Evolutionary conservation across 2,329 filamentous ascomycete species (phyloP).

Genomic region (Ceratocystis lukuohia): DNA sequence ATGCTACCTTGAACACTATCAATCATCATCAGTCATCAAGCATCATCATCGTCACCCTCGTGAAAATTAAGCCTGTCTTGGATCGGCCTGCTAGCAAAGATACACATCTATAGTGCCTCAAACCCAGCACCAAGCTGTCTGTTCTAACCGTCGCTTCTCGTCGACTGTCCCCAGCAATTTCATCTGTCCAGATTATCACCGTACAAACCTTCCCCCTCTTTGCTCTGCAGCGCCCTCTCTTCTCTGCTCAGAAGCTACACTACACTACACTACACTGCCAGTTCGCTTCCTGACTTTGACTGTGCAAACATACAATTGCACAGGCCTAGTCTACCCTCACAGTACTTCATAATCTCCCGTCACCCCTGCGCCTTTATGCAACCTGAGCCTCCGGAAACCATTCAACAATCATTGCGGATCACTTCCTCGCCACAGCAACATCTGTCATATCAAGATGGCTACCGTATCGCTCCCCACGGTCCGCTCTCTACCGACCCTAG

Average conservation of each 20-base stretch:
- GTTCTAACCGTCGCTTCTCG: background rate
- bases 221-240: background rate
- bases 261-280: background rate
- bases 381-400: background rate
- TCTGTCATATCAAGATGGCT: conserved; percentile 4
- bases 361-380: conserved; percentile 6
- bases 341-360: background rate
- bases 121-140: background rate
- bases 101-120: background rate
- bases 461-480: background rate
- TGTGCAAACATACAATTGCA: conserved; percentile 7
- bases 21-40: background rate
- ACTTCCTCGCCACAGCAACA: background rate
- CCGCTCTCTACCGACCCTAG: background rate
- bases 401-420: background rate
- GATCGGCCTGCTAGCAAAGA: too few relatives aligned
- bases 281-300: conserved; percentile 5
- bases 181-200: background rate
- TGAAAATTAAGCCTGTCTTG: background rate
- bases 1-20: background rate
- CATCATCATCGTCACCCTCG: background rate
- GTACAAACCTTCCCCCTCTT: background rate
- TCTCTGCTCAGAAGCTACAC: background rate
- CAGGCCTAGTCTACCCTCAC: conserved; percentile 7
- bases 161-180: too few relatives aligned